A percentile compares a stretch with the other conserved stretches of the same genome.
Evolutionary conservation across 495 filamentous ascomycete genomes (phyloP).

Genomic region (Schizothecium vesticola): DNA sequence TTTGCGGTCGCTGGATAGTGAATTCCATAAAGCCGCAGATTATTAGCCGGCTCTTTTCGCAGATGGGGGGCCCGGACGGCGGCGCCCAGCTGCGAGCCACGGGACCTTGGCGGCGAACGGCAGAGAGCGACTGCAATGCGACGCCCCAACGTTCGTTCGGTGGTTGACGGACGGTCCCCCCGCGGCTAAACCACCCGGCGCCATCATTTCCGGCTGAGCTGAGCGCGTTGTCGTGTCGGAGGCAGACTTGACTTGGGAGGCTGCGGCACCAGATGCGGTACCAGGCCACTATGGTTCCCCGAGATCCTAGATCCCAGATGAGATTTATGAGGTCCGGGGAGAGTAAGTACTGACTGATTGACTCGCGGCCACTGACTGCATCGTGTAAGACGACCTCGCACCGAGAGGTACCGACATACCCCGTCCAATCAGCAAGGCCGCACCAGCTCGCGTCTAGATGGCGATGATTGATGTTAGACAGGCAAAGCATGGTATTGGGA

Average conservation of each 20-base stretch:
- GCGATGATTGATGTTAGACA: not conserved
- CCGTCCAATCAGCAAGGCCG: not conserved
- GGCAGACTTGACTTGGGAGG: not conserved
- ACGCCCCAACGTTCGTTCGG: not conserved
- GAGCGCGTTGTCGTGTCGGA: not conserved
- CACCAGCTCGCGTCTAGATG: not conserved
- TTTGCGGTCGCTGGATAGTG: constrained; percentile 14
- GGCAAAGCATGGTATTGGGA: not conserved
- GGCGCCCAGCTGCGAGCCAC: constrained; percentile 8
- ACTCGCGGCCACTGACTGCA: not conserved
- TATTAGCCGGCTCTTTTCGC: constrained; percentile 17
- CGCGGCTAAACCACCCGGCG: not conserved
- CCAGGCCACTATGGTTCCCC: not conserved
- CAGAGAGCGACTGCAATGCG: not conserved
- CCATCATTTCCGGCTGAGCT: not conserved
- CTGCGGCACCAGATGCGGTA: not conserved
- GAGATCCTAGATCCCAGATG: not conserved
- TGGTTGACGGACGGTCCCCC: not conserved
- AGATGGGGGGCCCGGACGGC: not conserved
- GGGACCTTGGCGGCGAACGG: constrained; percentile 5
- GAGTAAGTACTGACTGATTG: not conserved
- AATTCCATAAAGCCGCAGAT: constrained; percentile 19
- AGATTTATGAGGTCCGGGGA: not conserved
- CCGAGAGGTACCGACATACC: not conserved
- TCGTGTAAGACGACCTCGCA: not conserved